phyloP scores from a whole-genome alignment of 805 yeast species.

The Cyberlindnera suaveolens region DNA sequence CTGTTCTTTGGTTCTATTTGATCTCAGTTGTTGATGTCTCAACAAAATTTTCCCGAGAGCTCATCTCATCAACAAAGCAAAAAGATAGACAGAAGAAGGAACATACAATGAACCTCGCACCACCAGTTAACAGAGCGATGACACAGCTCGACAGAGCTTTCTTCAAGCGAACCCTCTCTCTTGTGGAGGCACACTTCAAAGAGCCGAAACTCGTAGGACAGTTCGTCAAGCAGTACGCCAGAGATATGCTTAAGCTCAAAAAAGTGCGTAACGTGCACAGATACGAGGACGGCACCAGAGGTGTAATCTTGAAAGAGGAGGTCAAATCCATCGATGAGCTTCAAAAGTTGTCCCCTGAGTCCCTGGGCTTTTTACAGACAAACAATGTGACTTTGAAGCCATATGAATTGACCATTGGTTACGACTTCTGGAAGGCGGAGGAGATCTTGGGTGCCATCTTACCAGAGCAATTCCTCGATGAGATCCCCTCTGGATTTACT shows the following conservation, averaged over 20 bases:
- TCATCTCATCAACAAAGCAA: neutral
- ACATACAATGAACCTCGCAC: slow-evolving; percentile 26
- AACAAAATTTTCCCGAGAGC: neutral
- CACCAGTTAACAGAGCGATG: slow-evolving; percentile 70
- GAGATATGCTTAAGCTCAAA: slow-evolving; percentile 64
- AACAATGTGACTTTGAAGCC: slow-evolving; percentile 42
- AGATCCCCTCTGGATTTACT: slow-evolving; percentile 86
- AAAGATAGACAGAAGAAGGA: neutral
- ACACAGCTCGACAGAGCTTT: slow-evolving; percentile 56
- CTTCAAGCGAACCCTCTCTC: slow-evolving; percentile 50
- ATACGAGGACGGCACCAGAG: slow-evolving; percentile 26
- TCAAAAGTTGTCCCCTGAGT: slow-evolving; percentile 32
- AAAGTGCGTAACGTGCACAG: slow-evolving; percentile 65
- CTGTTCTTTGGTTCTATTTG: neutral
- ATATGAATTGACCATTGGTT: slow-evolving; percentile 53
- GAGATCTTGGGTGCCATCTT: slow-evolving; percentile 73
- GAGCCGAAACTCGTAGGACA: slow-evolving; percentile 45
- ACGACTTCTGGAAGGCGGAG: slow-evolving; percentile 84
- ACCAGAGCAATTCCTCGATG: slow-evolving; percentile 64
- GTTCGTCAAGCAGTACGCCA: slow-evolving; percentile 52
- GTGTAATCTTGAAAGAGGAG: slow-evolving; percentile 53
- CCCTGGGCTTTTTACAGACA: slow-evolving; percentile 41
- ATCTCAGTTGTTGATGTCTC: neutral
- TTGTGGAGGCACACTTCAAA: slow-evolving; percentile 65
- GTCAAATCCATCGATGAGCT: slow-evolving; percentile 35